Percentiles rank a stretch among this genome's conserved stretches.
These are phyloP conservation scores for Botrytis fabae DNA, from an alignment of 2,329 filamentous ascomycete species.

Conservation along the genomic window DNA sequence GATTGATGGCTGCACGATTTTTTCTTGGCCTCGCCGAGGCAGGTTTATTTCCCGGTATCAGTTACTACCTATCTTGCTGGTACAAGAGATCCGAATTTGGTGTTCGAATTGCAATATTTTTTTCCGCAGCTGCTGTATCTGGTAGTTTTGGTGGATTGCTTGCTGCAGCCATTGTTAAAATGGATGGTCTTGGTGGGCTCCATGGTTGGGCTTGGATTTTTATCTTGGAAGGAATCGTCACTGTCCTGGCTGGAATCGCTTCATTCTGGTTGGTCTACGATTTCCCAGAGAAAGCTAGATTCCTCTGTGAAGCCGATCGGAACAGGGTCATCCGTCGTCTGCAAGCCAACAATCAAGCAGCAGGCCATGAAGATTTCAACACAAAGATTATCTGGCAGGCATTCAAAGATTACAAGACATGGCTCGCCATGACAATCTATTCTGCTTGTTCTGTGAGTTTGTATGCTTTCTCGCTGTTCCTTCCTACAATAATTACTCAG, in stretches of 20 bases:
- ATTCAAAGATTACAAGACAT: conserved; percentile 83
- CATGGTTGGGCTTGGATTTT: conserved; percentile 67
- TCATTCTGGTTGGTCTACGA: conserved; percentile 82
- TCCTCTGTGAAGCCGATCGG: conserved; percentile 70
- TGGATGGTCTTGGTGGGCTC: conserved; percentile 61
- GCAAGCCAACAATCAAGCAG: conserved; percentile 70
- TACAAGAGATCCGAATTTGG: conserved; percentile 79
- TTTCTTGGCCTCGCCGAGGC: conserved; percentile 75
- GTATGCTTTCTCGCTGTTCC: conserved; percentile 75
- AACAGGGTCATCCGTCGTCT: conserved; percentile 71
- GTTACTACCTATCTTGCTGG: conserved; percentile 83
- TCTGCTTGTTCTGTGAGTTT: conserved; percentile 73
- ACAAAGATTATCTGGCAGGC: conserved; percentile 70
- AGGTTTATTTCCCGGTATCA: conserved; percentile 73
- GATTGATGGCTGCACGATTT: conserved; percentile 42
- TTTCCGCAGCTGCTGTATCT: conserved; percentile 76
- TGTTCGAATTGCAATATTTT: conserved; percentile 78
- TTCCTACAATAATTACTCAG: conserved; percentile 73
- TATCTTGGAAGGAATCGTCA: conserved; percentile 69
- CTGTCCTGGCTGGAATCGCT: conserved; percentile 64
- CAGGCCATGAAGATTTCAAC: conserved; percentile 73
- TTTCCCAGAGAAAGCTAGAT: conserved; percentile 74
- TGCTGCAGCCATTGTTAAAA: conserved; percentile 68
- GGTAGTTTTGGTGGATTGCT: conserved; percentile 76
- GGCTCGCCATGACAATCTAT: conserved; percentile 71